These are phyloP conservation scores for Suhomyces guaymorum DNA, from an alignment of 1,139 yeast species.

Conservation along the genomic window DNA sequence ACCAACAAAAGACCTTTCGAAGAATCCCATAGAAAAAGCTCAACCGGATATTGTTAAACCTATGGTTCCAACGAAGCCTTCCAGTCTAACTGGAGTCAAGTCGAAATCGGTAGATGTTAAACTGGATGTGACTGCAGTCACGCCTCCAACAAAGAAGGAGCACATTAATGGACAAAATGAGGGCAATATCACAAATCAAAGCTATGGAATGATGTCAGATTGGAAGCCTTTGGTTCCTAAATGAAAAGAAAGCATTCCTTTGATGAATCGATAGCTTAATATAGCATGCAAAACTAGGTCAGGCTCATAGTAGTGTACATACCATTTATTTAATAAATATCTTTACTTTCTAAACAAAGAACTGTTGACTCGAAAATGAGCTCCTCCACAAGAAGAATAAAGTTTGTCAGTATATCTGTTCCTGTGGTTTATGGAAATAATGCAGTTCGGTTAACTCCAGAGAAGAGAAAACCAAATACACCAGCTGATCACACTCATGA, in stretches of 20 bases:
- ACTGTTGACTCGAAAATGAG: slow-evolving; percentile 21
- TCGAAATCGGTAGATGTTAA: slow-evolving; percentile 9
- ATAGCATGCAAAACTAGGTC: no score
- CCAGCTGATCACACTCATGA: slow-evolving; percentile 91
- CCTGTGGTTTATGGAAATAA: slow-evolving; percentile 88
- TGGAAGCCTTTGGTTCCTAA: slow-evolving; percentile 62
- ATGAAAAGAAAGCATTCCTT: no score
- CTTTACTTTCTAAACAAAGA: no score
- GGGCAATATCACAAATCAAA: background rate
- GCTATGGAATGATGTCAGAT: slow-evolving; percentile 37
- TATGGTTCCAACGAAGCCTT: slow-evolving; percentile 41
- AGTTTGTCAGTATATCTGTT: slow-evolving; percentile 77
- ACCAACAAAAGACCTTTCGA: slow-evolving; percentile 18
- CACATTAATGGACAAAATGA: background rate
- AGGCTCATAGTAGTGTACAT: no score
- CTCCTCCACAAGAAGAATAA: slow-evolving; percentile 34
- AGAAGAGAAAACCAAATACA: slow-evolving; percentile 62
- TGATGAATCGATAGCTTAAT: no score
- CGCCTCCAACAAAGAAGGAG: no score
- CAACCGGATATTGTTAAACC: slow-evolving; percentile 24
- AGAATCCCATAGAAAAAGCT: background rate
- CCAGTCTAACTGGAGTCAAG: slow-evolving; percentile 25
- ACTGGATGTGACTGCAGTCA: no score
- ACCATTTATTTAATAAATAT: no score
- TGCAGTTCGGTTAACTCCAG: slow-evolving; percentile 70